A percentile compares a stretch with the other conserved stretches of the same genome.
These are phyloP conservation scores for Yamadazyma endophytica DNA, from an alignment of 805 yeast species.

Conservation along the genomic window DNA sequence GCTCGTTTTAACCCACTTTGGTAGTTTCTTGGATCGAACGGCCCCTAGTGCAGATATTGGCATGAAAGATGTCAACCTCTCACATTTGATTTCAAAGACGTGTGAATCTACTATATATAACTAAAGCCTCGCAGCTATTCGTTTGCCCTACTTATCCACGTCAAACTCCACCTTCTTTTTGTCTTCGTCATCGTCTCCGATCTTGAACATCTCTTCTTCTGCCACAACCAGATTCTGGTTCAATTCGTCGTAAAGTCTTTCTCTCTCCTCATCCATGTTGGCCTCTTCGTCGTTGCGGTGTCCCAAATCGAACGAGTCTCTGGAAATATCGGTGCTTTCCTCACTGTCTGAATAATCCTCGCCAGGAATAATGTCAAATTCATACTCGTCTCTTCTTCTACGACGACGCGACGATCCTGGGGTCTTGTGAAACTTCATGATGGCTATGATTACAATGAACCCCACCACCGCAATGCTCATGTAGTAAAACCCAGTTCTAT, in stretches of 20 bases:
- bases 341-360: slow-evolving; percentile 48
- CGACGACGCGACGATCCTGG: slow-evolving; percentile 41
- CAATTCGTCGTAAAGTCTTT: slow-evolving; percentile 37
- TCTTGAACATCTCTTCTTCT: slow-evolving; percentile 34
- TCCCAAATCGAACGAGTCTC: slow-evolving; percentile 34
- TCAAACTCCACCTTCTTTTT: slow-evolving; percentile 8
- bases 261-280: slow-evolving; percentile 32
- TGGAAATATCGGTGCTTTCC: slow-evolving; percentile 24
- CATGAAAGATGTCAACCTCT: no score
- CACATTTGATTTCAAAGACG: no score
- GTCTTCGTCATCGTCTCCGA: slow-evolving; percentile 38
- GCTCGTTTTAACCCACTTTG: no score
- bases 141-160: no score
- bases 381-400: slow-evolving; percentile 65
- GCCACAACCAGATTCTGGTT: slow-evolving; percentile 35
- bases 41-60: no score
- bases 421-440: slow-evolving; percentile 41
- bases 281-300: slow-evolving; percentile 13
- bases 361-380: slow-evolving; percentile 73
- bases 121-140: no score
- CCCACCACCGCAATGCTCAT: slow-evolving; percentile 58
- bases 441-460: slow-evolving; percentile 43
- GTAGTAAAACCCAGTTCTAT: slow-evolving; percentile 59
- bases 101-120: no score
- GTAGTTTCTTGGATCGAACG: no score